phyloP scores from a whole-genome alignment of 441 rosid genomes.

The Bruguiera hainesii region DNA sequence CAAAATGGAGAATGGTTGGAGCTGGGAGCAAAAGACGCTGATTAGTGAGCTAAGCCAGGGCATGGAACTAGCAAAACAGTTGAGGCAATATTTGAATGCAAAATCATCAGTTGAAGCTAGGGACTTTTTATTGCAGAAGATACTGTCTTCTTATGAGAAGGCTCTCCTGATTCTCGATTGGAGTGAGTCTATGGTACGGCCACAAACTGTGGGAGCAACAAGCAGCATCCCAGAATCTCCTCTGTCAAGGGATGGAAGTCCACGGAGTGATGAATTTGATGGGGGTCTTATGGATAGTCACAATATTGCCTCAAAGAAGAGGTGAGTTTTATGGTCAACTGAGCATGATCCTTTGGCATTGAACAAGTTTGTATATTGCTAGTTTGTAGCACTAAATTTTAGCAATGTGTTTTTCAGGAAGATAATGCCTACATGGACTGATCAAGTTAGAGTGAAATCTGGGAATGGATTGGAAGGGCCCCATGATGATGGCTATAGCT shows the following conservation, averaged over 20 bases:
- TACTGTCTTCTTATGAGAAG: slow-evolving; percentile 64
- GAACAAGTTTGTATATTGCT: not conserved
- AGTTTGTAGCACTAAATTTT: slow-evolving; percentile 8
- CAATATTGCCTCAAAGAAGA: slow-evolving; percentile 38
- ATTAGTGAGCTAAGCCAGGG: slow-evolving; percentile 67
- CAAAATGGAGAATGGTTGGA: slow-evolving; percentile 47
- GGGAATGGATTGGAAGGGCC: slow-evolving; percentile 51
- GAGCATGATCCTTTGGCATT: not conserved
- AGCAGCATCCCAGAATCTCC: slow-evolving; percentile 43
- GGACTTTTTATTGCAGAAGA: slow-evolving; percentile 44
- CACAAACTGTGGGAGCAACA: slow-evolving; percentile 18
- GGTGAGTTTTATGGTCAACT: slow-evolving; percentile 34
- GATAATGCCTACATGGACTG: slow-evolving; percentile 57
- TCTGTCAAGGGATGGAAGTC: slow-evolving; percentile 45
- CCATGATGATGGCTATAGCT: slow-evolving; percentile 77
- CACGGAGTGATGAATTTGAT: slow-evolving; percentile 61
- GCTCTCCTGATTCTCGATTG: slow-evolving; percentile 47
- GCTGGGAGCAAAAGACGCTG: slow-evolving; percentile 53
- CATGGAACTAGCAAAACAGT: slow-evolving; percentile 63
- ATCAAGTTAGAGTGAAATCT: slow-evolving; percentile 49
- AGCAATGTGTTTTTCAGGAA: slow-evolving; percentile 40
- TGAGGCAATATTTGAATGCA: slow-evolving; percentile 39
- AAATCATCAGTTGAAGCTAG: slow-evolving; percentile 45
- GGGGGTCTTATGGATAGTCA: slow-evolving; percentile 35
- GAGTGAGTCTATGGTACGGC: slow-evolving; percentile 31